Percentiles rank a stretch among this genome's conserved stretches.
phyloP scores from a whole-genome alignment of 768 basidiomycete species.

The Gautieria morchelliformis region DNA sequence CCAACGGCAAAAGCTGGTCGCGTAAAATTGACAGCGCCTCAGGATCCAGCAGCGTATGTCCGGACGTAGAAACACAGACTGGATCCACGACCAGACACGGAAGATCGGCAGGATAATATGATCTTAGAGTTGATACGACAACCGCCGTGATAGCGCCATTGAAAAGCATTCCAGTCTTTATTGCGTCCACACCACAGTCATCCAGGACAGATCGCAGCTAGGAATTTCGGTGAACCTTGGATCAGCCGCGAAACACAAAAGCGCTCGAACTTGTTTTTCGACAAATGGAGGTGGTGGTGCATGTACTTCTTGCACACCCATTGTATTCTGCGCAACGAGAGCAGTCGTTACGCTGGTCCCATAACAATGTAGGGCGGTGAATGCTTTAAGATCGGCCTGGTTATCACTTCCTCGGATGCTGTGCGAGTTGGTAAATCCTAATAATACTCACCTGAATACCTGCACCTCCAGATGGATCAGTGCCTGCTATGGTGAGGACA shows the following conservation, averaged over 20 bases:
- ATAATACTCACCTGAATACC: slow-evolving; percentile 64
- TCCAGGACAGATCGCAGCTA: slow-evolving; percentile 63
- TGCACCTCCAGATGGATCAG: slow-evolving; percentile 79
- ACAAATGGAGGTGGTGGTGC: slow-evolving; percentile 63
- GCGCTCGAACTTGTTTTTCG: slow-evolving; percentile 52
- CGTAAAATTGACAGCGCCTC: slow-evolving; percentile 56
- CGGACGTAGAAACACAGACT: slow-evolving; percentile 86
- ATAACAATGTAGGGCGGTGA: slow-evolving; percentile 69
- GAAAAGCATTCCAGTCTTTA: slow-evolving; percentile 90
- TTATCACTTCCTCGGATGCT: background rate
- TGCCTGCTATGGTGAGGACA: slow-evolving; percentile 68
- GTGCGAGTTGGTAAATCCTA: no score
- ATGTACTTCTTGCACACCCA: slow-evolving; percentile 69
- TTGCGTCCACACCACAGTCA: slow-evolving; percentile 60
- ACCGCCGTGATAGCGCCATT: slow-evolving; percentile 42
- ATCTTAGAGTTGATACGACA: slow-evolving; percentile 41
- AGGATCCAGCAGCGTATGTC: slow-evolving; percentile 63
- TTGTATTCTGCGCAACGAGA: slow-evolving; percentile 83
- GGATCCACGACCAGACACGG: slow-evolving; percentile 76
- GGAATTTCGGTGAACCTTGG: background rate
- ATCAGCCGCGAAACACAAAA: background rate
- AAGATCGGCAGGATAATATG: slow-evolving; percentile 24
- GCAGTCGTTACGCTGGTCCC: slow-evolving; percentile 79
- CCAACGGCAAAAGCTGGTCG: slow-evolving; percentile 57
- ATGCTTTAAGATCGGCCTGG: slow-evolving; percentile 82